A percentile compares a stretch with the other conserved stretches of the same genome.
Evolutionary conservation across 1,284 basidiomycete genomes (phyloP).

Genomic region (Apiotrichum brassicae): DNA sequence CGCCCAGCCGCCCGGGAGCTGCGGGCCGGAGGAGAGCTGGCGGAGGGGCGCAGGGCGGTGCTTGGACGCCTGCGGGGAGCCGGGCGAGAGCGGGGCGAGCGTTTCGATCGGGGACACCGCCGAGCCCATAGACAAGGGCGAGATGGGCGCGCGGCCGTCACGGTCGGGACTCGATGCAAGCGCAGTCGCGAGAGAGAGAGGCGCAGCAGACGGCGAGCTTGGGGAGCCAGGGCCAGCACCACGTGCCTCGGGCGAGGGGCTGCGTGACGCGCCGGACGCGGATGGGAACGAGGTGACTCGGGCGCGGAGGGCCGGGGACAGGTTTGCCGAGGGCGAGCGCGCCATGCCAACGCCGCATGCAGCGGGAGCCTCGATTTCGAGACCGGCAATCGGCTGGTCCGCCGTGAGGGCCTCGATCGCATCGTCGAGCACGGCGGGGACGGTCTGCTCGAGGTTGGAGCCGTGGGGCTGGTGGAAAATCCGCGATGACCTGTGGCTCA

Average conservation of each 20-base stretch:
- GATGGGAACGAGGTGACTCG: slow-evolving; percentile 10
- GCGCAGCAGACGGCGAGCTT: background rate
- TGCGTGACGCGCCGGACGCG: slow-evolving; percentile 7
- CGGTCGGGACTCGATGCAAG: background rate
- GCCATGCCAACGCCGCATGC: slow-evolving; percentile 21
- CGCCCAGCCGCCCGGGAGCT: slow-evolving; percentile 41
- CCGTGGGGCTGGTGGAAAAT: slow-evolving; percentile 37
- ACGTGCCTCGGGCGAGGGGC: slow-evolving; percentile 10
- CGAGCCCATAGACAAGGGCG: background rate
- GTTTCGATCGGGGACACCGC: background rate
- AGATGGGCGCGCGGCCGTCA: background rate
- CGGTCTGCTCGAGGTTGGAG: slow-evolving; percentile 38
- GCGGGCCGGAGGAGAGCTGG: slow-evolving; percentile 34
- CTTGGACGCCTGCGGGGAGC: slow-evolving; percentile 1
- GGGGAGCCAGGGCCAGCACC: background rate
- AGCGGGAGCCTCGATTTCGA: slow-evolving; percentile 41
- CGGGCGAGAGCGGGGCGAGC: background rate
- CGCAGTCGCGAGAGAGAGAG: background rate
- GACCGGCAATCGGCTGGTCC: slow-evolving; percentile 18
- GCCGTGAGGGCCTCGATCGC: slow-evolving; percentile 44
- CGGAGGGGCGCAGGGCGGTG: slow-evolving; percentile 29
- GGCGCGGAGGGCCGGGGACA: slow-evolving; percentile 19
- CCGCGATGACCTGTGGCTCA: slow-evolving; percentile 38
- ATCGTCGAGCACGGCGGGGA: slow-evolving; percentile 45
- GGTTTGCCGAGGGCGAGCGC: slow-evolving; percentile 27